Conservation (phyloP, 2,329 filamentous ascomycete genomes). For the Colletotrichum euphorbiae region DNA sequence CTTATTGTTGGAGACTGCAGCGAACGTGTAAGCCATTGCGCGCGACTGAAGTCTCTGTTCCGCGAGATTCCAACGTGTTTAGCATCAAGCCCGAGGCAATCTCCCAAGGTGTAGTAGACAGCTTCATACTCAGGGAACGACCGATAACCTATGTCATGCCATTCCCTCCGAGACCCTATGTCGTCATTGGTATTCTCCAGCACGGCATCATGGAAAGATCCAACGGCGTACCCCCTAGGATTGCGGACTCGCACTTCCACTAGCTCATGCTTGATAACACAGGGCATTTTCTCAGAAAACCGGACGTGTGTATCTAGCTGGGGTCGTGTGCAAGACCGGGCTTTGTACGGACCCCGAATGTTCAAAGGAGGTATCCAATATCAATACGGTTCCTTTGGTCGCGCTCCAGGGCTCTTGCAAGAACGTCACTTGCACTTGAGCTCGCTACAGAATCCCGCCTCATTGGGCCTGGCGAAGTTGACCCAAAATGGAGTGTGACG, state of each 20-base stretch:
- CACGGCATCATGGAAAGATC: neutral
- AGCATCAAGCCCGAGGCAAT: neutral
- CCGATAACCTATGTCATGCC: neutral
- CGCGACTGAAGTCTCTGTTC: neutral
- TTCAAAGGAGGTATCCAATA: neutral
- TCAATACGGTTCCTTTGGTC: no score
- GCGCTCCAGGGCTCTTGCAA: no score
- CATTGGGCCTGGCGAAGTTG: no score
- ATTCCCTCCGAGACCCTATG: neutral
- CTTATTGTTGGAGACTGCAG: rapidly evolving
- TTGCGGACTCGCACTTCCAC: neutral
- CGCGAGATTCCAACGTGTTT: rapidly evolving
- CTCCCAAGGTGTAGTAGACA: neutral
- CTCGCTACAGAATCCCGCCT: no score
- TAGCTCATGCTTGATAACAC: neutral
- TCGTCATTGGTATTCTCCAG: neutral
- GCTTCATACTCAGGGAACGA: neutral
- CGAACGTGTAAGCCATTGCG: rapidly evolving
- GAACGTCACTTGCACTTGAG: no score
- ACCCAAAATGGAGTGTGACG: no score
- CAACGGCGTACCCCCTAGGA: rapidly evolving
- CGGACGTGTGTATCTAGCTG: neutral
- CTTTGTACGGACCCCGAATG: neutral
- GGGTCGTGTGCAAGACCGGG: neutral
- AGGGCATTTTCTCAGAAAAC: rapidly evolving